phyloP scores from a whole-genome alignment of 306 rosid genomes.

The Acacia confusa region DNA sequence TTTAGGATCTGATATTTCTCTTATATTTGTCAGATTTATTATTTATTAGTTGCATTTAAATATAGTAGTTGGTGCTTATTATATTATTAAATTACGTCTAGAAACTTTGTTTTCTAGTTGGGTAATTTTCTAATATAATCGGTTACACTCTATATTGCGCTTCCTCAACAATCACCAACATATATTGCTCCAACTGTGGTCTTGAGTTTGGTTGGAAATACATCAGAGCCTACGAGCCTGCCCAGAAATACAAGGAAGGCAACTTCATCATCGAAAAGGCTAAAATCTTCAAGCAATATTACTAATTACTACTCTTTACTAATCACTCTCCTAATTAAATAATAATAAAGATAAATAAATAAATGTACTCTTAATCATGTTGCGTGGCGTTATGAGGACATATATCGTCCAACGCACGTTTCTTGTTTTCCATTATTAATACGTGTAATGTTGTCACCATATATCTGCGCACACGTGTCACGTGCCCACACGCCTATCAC shows the following conservation, averaged over 20 bases:
- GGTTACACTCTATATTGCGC: no score
- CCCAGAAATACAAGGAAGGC: conserved; percentile 37
- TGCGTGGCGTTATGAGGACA: not conserved
- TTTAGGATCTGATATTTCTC: no score
- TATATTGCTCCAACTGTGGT: conserved; percentile 48
- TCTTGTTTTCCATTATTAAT: no score
- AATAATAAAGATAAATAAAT: no score
- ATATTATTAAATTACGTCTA: no score
- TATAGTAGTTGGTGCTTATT: no score
- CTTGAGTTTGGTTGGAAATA: conserved; percentile 60
- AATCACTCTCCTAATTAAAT: not conserved
- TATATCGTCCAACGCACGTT: no score
- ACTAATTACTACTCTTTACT: not conserved
- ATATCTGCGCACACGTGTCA: not conserved
- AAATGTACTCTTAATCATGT: not conserved
- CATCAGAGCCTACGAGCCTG: conserved; percentile 42
- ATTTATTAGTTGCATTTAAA: no score
- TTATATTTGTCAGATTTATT: no score
- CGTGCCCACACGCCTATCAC: not conserved
- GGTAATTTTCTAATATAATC: no score
- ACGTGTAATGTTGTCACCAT: not conserved
- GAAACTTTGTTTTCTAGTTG: no score
- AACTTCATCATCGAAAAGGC: conserved; percentile 29
- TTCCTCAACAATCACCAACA: no score
- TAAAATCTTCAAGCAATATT: conserved; percentile 7